phyloP scores from a whole-genome alignment of 257 asterid genomes.

The Nicotiana knightiana region DNA sequence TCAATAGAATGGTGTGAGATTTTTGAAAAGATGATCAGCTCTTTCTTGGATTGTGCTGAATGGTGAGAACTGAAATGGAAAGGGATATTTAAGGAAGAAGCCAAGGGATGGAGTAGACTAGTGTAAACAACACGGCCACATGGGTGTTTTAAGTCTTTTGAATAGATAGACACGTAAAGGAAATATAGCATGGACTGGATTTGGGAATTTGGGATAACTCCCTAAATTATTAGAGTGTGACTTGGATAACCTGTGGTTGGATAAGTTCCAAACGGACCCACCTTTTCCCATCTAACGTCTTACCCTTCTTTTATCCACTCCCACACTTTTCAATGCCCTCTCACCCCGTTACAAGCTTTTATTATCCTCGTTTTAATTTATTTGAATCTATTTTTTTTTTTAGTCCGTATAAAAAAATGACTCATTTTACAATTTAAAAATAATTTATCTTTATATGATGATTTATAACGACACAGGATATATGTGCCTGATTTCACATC shows the following conservation, averaged over 20 bases:
- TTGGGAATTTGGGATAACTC: neutral
- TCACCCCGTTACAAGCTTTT: neutral
- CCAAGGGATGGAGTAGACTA: neutral
- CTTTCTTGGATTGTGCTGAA: neutral
- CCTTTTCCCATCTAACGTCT: neutral
- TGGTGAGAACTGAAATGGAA: neutral
- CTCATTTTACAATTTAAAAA: no score
- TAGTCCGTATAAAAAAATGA: no score
- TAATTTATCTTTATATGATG: no score
- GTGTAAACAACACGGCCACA: neutral
- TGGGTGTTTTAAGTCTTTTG: neutral
- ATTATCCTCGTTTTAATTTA: no score
- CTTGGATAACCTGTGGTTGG: neutral
- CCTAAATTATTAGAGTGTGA: neutral
- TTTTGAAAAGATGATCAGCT: neutral
- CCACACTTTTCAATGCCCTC: neutral
- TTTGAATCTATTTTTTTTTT: no score
- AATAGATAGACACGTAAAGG: neutral
- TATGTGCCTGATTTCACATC: no score
- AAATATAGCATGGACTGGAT: neutral
- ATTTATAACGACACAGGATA: no score
- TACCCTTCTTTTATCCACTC: neutral
- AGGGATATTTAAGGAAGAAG: neutral
- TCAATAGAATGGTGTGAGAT: neutral
- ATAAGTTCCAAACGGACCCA: neutral